phyloP scores from a whole-genome alignment of 495 filamentous ascomycete genomes.

The Neurospora tetrasperma region DNA sequence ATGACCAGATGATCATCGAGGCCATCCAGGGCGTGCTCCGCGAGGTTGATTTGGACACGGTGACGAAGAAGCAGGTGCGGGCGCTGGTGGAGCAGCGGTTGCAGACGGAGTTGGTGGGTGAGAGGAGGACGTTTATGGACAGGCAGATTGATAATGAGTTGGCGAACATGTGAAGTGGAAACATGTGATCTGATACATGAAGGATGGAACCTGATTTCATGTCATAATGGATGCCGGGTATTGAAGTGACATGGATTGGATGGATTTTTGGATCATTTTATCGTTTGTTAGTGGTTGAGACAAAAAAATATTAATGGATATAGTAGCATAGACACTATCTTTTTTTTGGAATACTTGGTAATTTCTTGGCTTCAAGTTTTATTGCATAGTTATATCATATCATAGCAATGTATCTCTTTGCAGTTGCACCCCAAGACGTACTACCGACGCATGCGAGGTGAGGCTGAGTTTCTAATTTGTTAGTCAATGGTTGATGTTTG shows the following conservation, averaged over 20 bases:
- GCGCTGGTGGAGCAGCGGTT: conserved; percentile 86
- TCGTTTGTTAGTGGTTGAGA: not conserved
- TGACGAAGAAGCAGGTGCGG: conserved; percentile 96
- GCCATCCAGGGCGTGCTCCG: conserved; percentile 69
- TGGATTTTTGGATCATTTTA: not conserved
- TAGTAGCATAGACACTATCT: not conserved
- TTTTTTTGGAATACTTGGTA: not conserved
- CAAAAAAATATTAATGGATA: not conserved
- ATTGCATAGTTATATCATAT: not conserved
- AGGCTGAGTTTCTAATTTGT: too few relatives aligned
- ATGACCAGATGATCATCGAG: conserved; percentile 67
- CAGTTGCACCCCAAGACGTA: too few relatives aligned
- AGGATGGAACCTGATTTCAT: not conserved
- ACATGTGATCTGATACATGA: not conserved
- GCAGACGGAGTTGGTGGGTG: conserved; percentile 74
- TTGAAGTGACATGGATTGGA: not conserved
- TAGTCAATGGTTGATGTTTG: too few relatives aligned
- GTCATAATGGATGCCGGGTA: not conserved
- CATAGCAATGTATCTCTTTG: not conserved
- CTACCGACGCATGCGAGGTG: too few relatives aligned
- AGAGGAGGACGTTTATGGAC: conserved; percentile 77
- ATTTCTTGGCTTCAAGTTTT: not conserved
- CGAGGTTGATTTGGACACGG: conserved; percentile 90
- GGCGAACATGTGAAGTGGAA: conserved; percentile 66
- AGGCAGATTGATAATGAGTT: conserved; percentile 86